These are phyloP conservation scores for Tubosaeta brunneosetosa DNA, from an alignment of 768 basidiomycete genomes.

Conservation along the genomic window DNA sequence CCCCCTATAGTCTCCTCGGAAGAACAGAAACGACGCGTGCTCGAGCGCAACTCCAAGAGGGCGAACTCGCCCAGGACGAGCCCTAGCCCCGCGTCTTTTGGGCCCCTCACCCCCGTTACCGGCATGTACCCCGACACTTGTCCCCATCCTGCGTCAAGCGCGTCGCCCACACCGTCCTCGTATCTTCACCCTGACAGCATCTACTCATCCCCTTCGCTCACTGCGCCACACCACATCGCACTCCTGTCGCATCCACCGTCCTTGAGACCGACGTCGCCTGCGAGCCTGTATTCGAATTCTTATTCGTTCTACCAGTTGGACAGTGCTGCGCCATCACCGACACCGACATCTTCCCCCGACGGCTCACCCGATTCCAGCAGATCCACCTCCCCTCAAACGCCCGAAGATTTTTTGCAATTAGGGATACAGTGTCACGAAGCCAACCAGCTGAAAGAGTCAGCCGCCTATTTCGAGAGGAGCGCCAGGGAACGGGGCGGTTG, in stretches of 20 bases:
- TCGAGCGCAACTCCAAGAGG: constrained; percentile 56
- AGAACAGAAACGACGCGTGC: constrained; percentile 39
- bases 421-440: constrained; percentile 78
- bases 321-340: constrained; percentile 41
- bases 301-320: constrained; percentile 68
- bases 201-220: constrained; percentile 13
- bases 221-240: constrained; percentile 3
- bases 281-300: constrained; percentile 48
- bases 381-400: constrained; percentile 32
- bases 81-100: constrained; percentile 4
- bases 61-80: constrained; percentile 28
- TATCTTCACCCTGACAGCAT: constrained; percentile 18
- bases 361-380: constrained; percentile 15
- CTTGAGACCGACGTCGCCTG: constrained; percentile 34
- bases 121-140: constrained; percentile 13
- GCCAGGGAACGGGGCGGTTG: constrained; percentile 75
- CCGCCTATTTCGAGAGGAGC: constrained; percentile 68
- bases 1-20: constrained; percentile 38
- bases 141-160: not conserved
- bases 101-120: constrained; percentile 20
- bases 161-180: not conserved
- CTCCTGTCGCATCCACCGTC: constrained; percentile 35
- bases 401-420: constrained; percentile 68
- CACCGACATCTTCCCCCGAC: constrained; percentile 16
- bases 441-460: constrained; percentile 64